These are phyloP conservation scores for Podospora pseudocomata DNA, from an alignment of 495 filamentous ascomycete species.

Conservation along the genomic window DNA sequence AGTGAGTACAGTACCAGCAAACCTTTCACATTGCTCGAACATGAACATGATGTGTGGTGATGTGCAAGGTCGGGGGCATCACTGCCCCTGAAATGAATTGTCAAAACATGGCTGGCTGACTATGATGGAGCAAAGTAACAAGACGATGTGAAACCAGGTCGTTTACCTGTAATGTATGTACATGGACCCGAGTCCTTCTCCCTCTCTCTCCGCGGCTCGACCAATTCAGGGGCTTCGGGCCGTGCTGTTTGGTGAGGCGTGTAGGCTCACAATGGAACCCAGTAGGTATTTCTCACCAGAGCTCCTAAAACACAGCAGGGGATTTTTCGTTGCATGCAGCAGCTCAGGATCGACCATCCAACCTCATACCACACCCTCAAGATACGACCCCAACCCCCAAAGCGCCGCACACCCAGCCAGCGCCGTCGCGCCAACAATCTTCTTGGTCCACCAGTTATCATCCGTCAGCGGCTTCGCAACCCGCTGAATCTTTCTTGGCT, in stretches of 20 bases:
- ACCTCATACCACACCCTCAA: slow-evolving; percentile 33
- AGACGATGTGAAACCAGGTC: not conserved
- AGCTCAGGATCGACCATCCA: not conserved
- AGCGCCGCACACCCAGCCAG: slow-evolving; percentile 63
- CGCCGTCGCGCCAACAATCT: slow-evolving; percentile 59
- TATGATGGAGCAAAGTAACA: not conserved
- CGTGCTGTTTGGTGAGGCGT: too few species aligned
- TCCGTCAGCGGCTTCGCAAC: slow-evolving; percentile 61
- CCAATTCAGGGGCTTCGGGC: not conserved
- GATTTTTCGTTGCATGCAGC: too few species aligned
- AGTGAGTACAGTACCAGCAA: not conserved
- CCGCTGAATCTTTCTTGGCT: slow-evolving; percentile 18
- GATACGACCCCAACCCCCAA: slow-evolving; percentile 60
- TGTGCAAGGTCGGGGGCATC: not conserved
- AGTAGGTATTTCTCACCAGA: too few species aligned
- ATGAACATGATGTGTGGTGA: not conserved
- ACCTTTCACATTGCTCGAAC: not conserved
- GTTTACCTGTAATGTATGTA: not conserved
- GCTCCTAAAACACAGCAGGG: too few species aligned
- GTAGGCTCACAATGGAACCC: too few species aligned
- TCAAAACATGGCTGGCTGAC: not conserved
- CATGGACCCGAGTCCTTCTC: not conserved
- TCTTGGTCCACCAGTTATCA: slow-evolving; percentile 67
- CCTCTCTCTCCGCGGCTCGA: not conserved
- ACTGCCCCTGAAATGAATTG: not conserved